Evolutionary conservation across 331 rosid species (phyloP).

Genomic region (Spiraea crenata): DNA sequence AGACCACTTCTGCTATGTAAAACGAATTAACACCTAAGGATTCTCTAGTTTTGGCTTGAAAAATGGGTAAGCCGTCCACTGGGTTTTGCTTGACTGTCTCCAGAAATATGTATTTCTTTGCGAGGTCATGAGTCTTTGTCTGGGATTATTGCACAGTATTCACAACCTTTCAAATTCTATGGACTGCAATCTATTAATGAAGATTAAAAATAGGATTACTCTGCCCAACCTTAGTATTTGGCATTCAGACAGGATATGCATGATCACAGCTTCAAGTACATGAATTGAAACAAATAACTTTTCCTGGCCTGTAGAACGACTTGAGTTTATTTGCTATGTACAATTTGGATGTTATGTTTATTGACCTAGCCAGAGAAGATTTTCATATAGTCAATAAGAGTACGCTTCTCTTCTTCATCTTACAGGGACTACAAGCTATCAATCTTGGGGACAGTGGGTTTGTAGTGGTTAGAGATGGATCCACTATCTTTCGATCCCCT

Average conservation of each 20-base stretch:
- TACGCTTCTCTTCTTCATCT: conserved; percentile 23
- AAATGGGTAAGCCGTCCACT: too few relatives aligned
- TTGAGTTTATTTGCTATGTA: neutral
- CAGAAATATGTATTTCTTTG: neutral
- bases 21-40: neutral
- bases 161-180: neutral
- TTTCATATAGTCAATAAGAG: neutral
- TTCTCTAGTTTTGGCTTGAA: neutral
- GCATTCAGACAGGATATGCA: neutral
- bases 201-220: conserved; percentile 8
- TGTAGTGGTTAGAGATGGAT: conserved; percentile 79
- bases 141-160: conserved; percentile 5
- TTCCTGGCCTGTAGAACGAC: neutral
- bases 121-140: neutral
- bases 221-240: neutral
- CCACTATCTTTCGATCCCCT: conserved; percentile 74
- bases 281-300: neutral
- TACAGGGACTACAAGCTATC: conserved; percentile 79
- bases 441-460: conserved; percentile 97
- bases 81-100: neutral
- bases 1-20: neutral
- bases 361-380: conserved; percentile 7
- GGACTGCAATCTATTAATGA: conserved; percentile 2
- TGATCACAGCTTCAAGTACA: neutral
- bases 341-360: neutral